Evolutionary conservation across 306 rosid species (phyloP), one percentile per base, ranked within the genome.

Genomic region (Leucaena leucocephala): DNA sequence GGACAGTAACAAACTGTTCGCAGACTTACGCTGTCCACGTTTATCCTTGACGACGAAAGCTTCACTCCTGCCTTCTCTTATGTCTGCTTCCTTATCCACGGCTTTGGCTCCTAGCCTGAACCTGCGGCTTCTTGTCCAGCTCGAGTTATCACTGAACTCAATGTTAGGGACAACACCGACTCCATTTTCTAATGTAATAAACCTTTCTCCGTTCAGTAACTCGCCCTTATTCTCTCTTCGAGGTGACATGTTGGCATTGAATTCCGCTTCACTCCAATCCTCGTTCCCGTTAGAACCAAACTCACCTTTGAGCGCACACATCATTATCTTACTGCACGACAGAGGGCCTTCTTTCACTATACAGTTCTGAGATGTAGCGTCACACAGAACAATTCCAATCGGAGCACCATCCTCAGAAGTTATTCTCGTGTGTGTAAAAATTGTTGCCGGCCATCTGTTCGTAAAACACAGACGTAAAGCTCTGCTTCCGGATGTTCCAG

Each of bases 1-100:
- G 57, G 16, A 50, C 19, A 14, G 57, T 50, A 5, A 4, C 3
- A 3, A 36, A 22, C 3, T 6, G 35, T 21, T 50, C n/a, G 27
- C 70, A 66, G 71, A 92, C 88, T 81, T 68, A 91, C 96, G 0
- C 66, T 91, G 92, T 72, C 94, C 97, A 0, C 94, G 79, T 65
- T 76, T 88, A 75, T 93, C 96, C 73, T 85, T 91, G 44, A 93
- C 96, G 39, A 52, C 43, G 48, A 93, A 87, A 36, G 91, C 62
- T 44, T 84, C 86, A 74, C 92, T 90, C 79, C 54, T 84, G 33
- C 91, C 89, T 66, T 85, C 97, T 79, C 86, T 88, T 17, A 92
- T 70, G 3, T 72, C 48, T 42, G 71, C 82, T 52, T 76, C 85
- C 34, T 68, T 12, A 57, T 80, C 63, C 54, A 67, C 82, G 42